These are phyloP conservation scores for Cladosporium sp. DNA, from an alignment of 2,329 filamentous ascomycete genomes.

Conservation along the genomic window DNA sequence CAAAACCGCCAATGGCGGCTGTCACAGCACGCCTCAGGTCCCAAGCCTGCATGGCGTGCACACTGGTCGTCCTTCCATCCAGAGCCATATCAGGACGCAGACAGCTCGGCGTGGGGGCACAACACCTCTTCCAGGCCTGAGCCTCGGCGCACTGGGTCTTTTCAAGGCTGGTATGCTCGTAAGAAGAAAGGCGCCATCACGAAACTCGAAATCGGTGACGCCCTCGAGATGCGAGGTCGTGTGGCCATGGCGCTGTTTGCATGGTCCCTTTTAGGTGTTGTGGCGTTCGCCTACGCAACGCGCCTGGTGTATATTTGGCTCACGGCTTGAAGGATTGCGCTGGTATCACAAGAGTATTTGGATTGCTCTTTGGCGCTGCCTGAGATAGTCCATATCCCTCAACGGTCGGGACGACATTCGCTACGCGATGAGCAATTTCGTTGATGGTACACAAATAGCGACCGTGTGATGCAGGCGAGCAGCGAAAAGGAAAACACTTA, in stretches of 20 bases:
- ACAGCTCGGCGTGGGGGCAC: constrained; percentile 33
- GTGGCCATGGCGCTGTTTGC: constrained; percentile 56
- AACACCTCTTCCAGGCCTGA: background rate
- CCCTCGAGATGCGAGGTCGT: constrained; percentile 60
- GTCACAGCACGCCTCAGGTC: constrained; percentile 38
- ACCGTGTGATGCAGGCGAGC: background rate
- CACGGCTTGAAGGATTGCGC: constrained; percentile 14
- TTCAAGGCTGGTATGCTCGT: constrained; percentile 40
- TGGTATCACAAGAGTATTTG: constrained; percentile 4
- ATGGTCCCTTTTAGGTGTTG: constrained; percentile 32
- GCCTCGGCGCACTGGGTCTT: constrained; percentile 4
- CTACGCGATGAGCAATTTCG: background rate
- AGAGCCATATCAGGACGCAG: constrained; percentile 48
- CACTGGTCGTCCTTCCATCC: constrained; percentile 40
- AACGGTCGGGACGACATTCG: background rate
- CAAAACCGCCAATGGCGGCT: constrained; percentile 55
- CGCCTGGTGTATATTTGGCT: constrained; percentile 31
- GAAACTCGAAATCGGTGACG: constrained; percentile 63
- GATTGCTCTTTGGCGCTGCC: background rate
- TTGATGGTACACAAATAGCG: background rate
- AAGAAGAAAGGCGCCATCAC: constrained; percentile 58
- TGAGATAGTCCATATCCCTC: constrained; percentile 11
- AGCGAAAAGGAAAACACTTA: background rate
- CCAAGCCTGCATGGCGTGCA: constrained; percentile 41
- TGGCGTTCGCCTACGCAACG: constrained; percentile 26